phyloP scores from a whole-genome alignment of 495 filamentous ascomycete species.

The Penicillium coprophilum region DNA sequence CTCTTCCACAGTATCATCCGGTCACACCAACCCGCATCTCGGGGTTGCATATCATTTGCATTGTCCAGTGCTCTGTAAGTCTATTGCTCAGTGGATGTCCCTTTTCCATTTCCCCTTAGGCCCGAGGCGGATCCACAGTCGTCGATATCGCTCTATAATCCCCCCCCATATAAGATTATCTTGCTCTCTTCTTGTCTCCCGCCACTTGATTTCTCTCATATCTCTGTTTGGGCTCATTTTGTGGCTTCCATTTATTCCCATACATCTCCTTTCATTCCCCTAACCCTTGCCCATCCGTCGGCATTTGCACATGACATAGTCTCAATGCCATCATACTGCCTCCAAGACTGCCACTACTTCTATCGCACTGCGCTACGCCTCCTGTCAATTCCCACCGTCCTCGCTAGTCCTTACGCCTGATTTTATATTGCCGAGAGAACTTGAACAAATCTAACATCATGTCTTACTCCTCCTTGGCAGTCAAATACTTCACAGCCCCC shows the following conservation, averaged over 20 bases:
- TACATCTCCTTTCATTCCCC: neutral
- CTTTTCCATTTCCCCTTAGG: conserved; percentile 20
- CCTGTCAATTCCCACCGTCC: conserved; percentile 71
- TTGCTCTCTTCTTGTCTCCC: neutral
- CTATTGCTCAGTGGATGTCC: conserved; percentile 11
- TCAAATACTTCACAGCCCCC: conserved; percentile 60
- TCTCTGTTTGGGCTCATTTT: neutral
- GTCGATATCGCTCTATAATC: neutral
- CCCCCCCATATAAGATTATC: conserved; percentile 2
- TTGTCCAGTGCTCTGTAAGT: conserved; percentile 23
- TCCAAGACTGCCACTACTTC: conserved; percentile 91
- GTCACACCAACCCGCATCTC: conserved; percentile 17
- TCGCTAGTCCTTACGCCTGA: conserved; percentile 74
- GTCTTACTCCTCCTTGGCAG: conserved; percentile 48
- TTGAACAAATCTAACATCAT: conserved; percentile 43
- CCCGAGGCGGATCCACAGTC: conserved; percentile 20
- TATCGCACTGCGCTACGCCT: conserved; percentile 83
- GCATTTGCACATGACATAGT: conserved; percentile 29
- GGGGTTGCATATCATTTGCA: conserved; percentile 11
- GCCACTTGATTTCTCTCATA: neutral
- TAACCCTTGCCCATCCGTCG: neutral
- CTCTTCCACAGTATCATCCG: conserved; percentile 17
- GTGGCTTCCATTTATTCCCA: neutral
- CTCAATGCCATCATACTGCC: conserved; percentile 75
- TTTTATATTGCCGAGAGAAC: conserved; percentile 13